A percentile compares a stretch with the other conserved stretches of the same genome.
Evolutionary conservation across 495 filamentous ascomycete genomes (phyloP).

Genomic region (Hypoxylon crocopeplum): DNA sequence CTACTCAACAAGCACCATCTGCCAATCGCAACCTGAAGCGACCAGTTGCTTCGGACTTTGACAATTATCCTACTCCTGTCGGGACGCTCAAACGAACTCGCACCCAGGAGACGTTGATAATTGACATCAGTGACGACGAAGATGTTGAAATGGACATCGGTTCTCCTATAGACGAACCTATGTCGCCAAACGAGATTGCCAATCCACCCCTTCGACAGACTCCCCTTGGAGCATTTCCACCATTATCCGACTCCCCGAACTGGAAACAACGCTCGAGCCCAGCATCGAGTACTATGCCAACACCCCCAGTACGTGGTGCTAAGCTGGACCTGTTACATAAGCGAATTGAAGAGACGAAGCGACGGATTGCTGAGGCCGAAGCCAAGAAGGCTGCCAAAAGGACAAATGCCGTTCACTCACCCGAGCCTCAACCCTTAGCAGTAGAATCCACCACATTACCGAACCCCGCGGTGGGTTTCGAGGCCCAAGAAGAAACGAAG

Average conservation of each 20-base stretch:
- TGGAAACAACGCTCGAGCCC: constrained; percentile 49
- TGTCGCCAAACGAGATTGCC: constrained; percentile 29
- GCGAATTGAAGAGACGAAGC: constrained; percentile 76
- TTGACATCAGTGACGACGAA: constrained; percentile 74
- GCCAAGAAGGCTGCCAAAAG: constrained; percentile 58
- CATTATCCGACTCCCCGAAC: constrained; percentile 48
- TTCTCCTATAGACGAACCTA: constrained; percentile 49
- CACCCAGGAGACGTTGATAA: constrained; percentile 64
- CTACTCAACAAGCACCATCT: constrained; percentile 24
- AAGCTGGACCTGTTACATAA: constrained; percentile 70
- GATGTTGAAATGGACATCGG: constrained; percentile 59
- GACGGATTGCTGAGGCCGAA: constrained; percentile 79
- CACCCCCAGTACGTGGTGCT: constrained; percentile 41
- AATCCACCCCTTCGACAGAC: constrained; percentile 39
- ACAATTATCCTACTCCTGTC: constrained; percentile 56
- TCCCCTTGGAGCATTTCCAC: constrained; percentile 53
- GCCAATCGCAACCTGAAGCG: constrained; percentile 65
- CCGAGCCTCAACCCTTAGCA: constrained; percentile 30
- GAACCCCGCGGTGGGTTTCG: constrained; percentile 21
- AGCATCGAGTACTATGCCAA: constrained; percentile 43
- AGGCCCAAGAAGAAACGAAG: constrained; percentile 26
- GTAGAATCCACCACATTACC: constrained; percentile 28
- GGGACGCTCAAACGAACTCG: constrained; percentile 64
- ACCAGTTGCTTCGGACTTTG: constrained; percentile 85
- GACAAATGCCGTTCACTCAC: constrained; percentile 34